Percentiles rank a stretch among this genome's conserved stretches.
phyloP scores from a whole-genome alignment of 169 alveolate genomes.

The Plasmodium chabaudi region DNA sequence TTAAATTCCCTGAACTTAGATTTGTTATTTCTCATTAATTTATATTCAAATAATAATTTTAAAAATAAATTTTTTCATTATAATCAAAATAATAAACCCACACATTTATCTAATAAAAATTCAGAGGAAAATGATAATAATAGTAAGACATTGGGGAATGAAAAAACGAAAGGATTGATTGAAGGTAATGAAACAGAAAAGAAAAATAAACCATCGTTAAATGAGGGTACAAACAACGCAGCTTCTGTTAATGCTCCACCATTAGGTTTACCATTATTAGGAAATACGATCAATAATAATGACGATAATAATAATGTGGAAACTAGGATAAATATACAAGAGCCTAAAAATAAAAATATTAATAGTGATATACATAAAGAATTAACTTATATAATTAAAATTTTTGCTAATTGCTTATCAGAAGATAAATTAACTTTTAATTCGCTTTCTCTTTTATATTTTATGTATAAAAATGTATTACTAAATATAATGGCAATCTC shows the following conservation, averaged over 20 bases:
- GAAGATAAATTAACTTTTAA: slow-evolving; percentile 21
- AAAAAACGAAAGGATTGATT: no score
- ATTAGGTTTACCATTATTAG: background rate
- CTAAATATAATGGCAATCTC: slow-evolving; percentile 42
- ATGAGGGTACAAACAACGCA: background rate
- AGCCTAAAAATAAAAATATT: slow-evolving; percentile 3
- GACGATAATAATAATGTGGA: slow-evolving; percentile 27
- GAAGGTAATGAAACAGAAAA: no score
- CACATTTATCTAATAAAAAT: background rate
- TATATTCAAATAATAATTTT: slow-evolving; percentile 69
- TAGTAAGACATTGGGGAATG: background rate
- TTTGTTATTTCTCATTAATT: slow-evolving; percentile 55
- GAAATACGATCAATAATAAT: slow-evolving; percentile 1
- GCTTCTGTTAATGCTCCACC: background rate
- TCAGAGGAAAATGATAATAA: background rate
- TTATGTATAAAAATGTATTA: slow-evolving; percentile 63
- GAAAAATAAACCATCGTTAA: no score
- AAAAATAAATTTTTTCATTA: slow-evolving; percentile 61
- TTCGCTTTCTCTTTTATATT: slow-evolving; percentile 57
- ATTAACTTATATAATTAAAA: slow-evolving; percentile 16
- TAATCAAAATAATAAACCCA: slow-evolving; percentile 1
- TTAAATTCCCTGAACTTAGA: slow-evolving; percentile 53
- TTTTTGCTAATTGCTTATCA: slow-evolving; percentile 51
- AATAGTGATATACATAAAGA: slow-evolving; percentile 18
- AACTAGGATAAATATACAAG: slow-evolving; percentile 24